These are phyloP conservation scores for Penicillium expansum DNA, from an alignment of 2,329 filamentous ascomycete genomes.

Conservation along the genomic window DNA sequence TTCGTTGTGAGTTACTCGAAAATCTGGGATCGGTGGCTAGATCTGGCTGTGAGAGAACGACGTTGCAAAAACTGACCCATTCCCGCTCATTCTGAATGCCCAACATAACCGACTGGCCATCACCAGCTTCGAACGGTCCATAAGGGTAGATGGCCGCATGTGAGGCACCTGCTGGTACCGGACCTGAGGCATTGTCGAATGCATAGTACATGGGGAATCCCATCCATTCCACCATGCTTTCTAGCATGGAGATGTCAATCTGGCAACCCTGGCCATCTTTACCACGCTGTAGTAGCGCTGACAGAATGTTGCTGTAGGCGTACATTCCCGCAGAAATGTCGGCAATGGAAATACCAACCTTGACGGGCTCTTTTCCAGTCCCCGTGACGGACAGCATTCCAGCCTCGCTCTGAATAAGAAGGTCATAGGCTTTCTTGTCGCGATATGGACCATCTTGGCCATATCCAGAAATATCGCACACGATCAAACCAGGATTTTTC, in stretches of 20 bases:
- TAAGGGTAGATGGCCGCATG: conserved; percentile 59
- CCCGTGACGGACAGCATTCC: conserved; percentile 54
- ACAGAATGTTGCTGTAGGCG: conserved; percentile 53
- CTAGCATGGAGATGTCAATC: conserved; percentile 58
- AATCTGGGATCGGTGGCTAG: conserved; percentile 51
- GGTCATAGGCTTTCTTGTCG: conserved; percentile 56
- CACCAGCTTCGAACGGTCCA: conserved; percentile 53
- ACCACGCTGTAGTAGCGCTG: conserved; percentile 49
- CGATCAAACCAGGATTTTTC: too few species aligned
- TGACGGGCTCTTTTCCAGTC: conserved; percentile 44
- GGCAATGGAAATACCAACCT: conserved; percentile 55
- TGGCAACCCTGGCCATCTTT: conserved; percentile 51
- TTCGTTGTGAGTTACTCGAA: conserved; percentile 43
- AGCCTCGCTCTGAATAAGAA: conserved; percentile 56
- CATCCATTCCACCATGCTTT: conserved; percentile 61
- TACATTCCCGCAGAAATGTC: conserved; percentile 56
- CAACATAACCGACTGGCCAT: conserved; percentile 53
- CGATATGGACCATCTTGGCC: conserved; percentile 52
- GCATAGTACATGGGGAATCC: conserved; percentile 56
- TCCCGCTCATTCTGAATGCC: conserved; percentile 59
- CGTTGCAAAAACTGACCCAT: conserved; percentile 50
- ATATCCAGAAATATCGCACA: conserved; percentile 55
- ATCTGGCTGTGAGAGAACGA: conserved; percentile 46
- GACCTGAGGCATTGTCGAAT: conserved; percentile 46
- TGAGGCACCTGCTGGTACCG: conserved; percentile 49